A percentile compares a stretch with the other conserved stretches of the same genome.
phyloP scores from a whole-genome alignment of 83 land plant genomes.

The Thuja plicata region DNA sequence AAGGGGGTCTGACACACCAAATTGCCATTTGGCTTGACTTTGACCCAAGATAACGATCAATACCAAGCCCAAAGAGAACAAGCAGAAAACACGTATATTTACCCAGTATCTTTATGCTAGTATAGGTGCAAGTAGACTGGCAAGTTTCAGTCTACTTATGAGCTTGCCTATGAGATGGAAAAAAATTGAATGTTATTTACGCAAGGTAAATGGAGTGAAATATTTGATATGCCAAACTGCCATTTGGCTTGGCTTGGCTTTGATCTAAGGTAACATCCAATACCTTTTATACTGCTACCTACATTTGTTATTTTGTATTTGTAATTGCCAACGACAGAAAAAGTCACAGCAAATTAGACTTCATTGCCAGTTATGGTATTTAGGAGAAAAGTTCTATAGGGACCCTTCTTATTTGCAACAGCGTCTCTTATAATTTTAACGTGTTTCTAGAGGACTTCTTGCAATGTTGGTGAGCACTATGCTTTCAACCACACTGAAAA shows the following conservation, averaged over 20 bases:
- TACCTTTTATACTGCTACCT: not conserved
- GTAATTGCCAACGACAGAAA: not conserved
- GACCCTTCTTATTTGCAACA: not conserved
- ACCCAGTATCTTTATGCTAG: not conserved
- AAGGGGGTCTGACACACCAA: not conserved
- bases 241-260: not conserved
- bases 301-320: not conserved
- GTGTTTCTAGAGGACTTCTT: not conserved
- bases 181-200: not conserved
- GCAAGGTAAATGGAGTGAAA: not conserved
- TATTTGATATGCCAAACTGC: not conserved
- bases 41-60: no score
- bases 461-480: not conserved
- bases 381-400: not conserved
- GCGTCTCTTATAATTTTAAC: not conserved
- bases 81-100: conserved; percentile 84
- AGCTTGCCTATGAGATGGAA: not conserved
- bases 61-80: conserved; percentile 75
- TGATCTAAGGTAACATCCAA: not conserved
- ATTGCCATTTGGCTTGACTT: not conserved
- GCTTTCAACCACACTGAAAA: not conserved
- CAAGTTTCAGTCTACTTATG: not conserved
- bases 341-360: not conserved
- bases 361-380: not conserved
- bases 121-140: not conserved